phyloP scores from a whole-genome alignment of 371 early-diverging fungal genomes.

The Zopfochytrium polystomum region DNA sequence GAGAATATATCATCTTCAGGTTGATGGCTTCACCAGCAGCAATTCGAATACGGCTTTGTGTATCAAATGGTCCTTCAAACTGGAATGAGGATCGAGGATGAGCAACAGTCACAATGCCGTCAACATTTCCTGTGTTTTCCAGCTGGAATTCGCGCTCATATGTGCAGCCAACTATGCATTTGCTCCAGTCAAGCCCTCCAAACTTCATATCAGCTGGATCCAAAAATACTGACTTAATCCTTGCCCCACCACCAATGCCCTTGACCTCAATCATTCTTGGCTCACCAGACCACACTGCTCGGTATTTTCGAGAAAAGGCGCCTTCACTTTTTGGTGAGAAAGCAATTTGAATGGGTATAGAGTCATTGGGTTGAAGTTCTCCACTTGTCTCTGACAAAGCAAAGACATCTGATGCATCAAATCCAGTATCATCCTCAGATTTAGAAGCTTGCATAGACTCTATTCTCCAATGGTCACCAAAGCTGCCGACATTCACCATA shows the following conservation, averaged over 20 bases:
- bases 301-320: constrained; percentile 22
- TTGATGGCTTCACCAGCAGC: constrained; percentile 26
- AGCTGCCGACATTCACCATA: constrained; percentile 45
- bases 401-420: constrained; percentile 9
- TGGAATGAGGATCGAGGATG: constrained; percentile 33
- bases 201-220: constrained; percentile 29
- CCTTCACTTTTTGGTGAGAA: constrained; percentile 45
- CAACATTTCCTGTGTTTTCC: constrained; percentile 48
- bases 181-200: constrained; percentile 47
- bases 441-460: constrained; percentile 23
- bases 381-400: constrained; percentile 31
- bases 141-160: constrained; percentile 36
- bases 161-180: constrained; percentile 36
- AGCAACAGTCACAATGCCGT: constrained; percentile 35
- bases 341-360: constrained; percentile 28
- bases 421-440: neutral
- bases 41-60: constrained; percentile 31
- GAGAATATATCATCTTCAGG: constrained; percentile 33
- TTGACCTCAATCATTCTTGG: constrained; percentile 38
- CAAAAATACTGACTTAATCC: constrained; percentile 31
- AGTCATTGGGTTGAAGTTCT: constrained; percentile 34
- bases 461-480: constrained; percentile 41
- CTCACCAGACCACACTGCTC: constrained; percentile 41
- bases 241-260: constrained; percentile 45
- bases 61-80: constrained; percentile 29